Percentiles rank a stretch among this genome's conserved stretches.
Conservation (phyloP, 75 land plant genomes). For the Picea sitchensis region DNA sequence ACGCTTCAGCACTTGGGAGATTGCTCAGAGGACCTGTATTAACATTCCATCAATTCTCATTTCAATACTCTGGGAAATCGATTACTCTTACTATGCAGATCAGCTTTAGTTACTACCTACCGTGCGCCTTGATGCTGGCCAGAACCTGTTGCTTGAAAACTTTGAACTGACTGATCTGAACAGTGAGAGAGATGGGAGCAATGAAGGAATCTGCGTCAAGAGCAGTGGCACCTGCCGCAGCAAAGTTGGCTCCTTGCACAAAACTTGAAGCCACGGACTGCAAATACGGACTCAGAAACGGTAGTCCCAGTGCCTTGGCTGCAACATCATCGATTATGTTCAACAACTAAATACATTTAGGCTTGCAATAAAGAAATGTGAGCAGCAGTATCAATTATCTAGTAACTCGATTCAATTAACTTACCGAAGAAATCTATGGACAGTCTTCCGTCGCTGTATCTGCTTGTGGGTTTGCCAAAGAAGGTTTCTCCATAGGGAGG, state of each 20-base stretch:
- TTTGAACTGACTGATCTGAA: slow-evolving; percentile 8
- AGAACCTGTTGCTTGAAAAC: slow-evolving; percentile 23
- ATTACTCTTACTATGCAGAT: no score
- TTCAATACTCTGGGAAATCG: no score
- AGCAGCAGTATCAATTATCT: no score
- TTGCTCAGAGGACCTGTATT: background rate
- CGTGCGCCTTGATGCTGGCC: background rate
- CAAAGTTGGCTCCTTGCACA: slow-evolving; percentile 67
- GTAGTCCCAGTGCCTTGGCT: slow-evolving; percentile 52
- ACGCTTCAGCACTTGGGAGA: background rate
- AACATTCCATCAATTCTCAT: background rate
- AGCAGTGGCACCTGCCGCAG: slow-evolving; percentile 4
- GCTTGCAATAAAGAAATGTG: no score
- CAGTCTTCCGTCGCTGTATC: slow-evolving; percentile 25
- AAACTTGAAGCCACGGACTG: slow-evolving; percentile 27
- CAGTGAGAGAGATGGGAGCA: slow-evolving; percentile 15
- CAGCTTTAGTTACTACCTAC: background rate
- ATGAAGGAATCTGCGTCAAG: background rate
- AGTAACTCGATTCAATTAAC: no score
- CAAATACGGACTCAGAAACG: slow-evolving; percentile 35
- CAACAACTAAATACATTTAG: background rate
- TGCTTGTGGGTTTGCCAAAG: slow-evolving; percentile 7
- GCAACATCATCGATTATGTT: background rate
- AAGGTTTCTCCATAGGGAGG: slow-evolving; percentile 26
- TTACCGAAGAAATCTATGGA: slow-evolving; percentile 18